These are phyloP conservation scores for Pilobolus umbonatus DNA, from an alignment of 192 early-diverging fungal genomes.

Conservation along the genomic window DNA sequence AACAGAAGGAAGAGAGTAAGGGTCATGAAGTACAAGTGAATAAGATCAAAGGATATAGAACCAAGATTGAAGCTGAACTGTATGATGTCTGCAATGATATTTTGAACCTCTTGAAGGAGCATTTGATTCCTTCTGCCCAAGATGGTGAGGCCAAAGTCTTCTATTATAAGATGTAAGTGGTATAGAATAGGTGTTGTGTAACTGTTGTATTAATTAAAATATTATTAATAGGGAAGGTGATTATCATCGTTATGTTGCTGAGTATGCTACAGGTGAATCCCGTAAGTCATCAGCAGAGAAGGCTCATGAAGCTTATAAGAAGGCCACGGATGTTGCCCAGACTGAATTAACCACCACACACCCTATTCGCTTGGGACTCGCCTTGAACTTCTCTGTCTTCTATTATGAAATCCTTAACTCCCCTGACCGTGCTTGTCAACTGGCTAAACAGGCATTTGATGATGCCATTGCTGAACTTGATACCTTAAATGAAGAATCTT, in stretches of 20 bases:
- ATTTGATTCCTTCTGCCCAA: constrained; percentile 84
- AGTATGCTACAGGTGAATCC: constrained; percentile 84
- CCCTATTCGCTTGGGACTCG: constrained; percentile 95
- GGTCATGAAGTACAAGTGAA: constrained; percentile 80
- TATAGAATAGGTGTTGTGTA: neutral
- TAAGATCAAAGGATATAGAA: constrained; percentile 90
- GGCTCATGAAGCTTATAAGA: constrained; percentile 89
- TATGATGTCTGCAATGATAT: constrained; percentile 93
- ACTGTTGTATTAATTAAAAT: constrained; percentile 37
- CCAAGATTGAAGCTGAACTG: constrained; percentile 92
- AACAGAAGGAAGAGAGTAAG: constrained; percentile 91
- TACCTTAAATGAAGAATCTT: constrained; percentile 86
- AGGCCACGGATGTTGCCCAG: constrained; percentile 86
- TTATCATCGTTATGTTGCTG: constrained; percentile 98
- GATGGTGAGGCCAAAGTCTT: constrained; percentile 97
- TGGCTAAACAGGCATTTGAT: constrained; percentile 87
- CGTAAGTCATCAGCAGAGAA: constrained; percentile 72
- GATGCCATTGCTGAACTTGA: constrained; percentile 93
- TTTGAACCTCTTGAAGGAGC: constrained; percentile 81
- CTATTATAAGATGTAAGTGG: constrained; percentile 94
- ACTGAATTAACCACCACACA: constrained; percentile 85
- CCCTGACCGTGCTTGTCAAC: constrained; percentile 86
- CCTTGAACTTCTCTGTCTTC: constrained; percentile 98
- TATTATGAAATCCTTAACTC: constrained; percentile 98
- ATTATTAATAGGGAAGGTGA: constrained; percentile 79